Conservation (phyloP, 768 basidiomycete species). For the Tubosaeta brunneosetosa region DNA sequence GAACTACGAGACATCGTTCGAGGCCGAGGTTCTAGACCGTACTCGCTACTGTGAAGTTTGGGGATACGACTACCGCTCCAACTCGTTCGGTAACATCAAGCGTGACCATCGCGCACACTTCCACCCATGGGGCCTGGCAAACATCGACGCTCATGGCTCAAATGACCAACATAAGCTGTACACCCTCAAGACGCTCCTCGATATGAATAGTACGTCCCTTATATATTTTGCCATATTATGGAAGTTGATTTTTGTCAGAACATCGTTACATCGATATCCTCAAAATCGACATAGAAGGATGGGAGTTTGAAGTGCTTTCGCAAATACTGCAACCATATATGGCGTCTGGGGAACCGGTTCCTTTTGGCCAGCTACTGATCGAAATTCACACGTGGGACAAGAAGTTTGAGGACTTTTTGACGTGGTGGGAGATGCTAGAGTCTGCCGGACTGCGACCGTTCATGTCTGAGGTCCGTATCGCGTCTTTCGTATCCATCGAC, state of each 20-base stretch:
- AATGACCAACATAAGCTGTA: constrained; percentile 36
- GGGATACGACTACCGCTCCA: constrained; percentile 51
- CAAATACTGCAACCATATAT: constrained; percentile 37
- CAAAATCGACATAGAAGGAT: constrained; percentile 47
- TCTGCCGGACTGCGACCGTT: constrained; percentile 44
- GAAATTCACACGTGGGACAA: constrained; percentile 41
- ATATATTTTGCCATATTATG: background rate
- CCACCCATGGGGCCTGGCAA: constrained; percentile 38
- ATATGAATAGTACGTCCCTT: constrained; percentile 35
- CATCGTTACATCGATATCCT: constrained; percentile 39
- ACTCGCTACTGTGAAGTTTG: constrained; percentile 50
- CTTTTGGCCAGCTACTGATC: constrained; percentile 45
- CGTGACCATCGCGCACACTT: constrained; percentile 39
- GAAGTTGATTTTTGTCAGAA: constrained; percentile 12
- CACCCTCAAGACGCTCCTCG: constrained; percentile 43
- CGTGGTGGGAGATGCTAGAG: constrained; percentile 47
- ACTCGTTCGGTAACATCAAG: constrained; percentile 32
- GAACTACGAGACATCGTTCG: constrained; percentile 62
- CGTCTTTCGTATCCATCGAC: background rate
- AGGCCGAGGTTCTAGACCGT: constrained; percentile 49
- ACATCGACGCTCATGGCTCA: constrained; percentile 33
- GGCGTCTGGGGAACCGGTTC: constrained; percentile 34
- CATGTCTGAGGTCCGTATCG: constrained; percentile 36
- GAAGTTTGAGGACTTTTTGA: constrained; percentile 33
- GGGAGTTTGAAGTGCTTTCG: constrained; percentile 42